These are phyloP conservation scores for Fusarium incarnatum DNA, from an alignment of 2,329 filamentous ascomycete species.

Conservation along the genomic window DNA sequence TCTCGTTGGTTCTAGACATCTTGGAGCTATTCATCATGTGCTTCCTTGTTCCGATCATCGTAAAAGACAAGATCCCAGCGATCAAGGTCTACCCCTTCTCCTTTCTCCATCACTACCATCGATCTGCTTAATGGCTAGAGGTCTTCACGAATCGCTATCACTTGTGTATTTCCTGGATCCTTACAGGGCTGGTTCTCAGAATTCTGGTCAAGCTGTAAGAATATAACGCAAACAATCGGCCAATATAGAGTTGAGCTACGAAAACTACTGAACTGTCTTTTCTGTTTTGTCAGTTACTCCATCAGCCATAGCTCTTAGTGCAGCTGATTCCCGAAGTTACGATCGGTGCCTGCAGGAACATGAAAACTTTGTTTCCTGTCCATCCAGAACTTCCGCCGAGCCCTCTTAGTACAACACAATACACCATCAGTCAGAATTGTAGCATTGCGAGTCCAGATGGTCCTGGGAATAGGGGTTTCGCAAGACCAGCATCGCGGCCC, in stretches of 20 bases:
- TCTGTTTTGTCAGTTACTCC: conserved; percentile 1
- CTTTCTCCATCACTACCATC: conserved; percentile 10
- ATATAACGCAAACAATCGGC: conserved; percentile 18
- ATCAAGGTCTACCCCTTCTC: conserved; percentile 19
- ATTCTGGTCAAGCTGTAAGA: conserved; percentile 2
- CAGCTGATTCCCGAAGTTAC: background rate
- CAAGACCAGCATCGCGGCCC: conserved; percentile 30
- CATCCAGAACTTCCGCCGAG: background rate
- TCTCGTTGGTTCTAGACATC: conserved; percentile 39
- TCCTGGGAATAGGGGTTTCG: conserved; percentile 20
- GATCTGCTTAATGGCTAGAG: conserved; percentile 25
- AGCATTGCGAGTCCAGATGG: conserved; percentile 24
- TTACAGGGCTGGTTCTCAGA: conserved; percentile 37
- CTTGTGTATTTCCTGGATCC: background rate
- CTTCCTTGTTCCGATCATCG: conserved; percentile 6
- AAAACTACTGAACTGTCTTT: conserved; percentile 6
- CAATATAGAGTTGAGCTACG: conserved; percentile 22
- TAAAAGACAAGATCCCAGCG: conserved; percentile 1
- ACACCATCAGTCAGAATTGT: conserved; percentile 15
- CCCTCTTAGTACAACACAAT: background rate
- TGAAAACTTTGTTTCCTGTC: background rate
- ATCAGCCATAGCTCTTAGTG: conserved; percentile 25
- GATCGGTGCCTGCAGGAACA: background rate
- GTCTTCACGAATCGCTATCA: conserved; percentile 18
- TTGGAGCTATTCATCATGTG: conserved; percentile 25